Conservation (phyloP, 2,329 filamentous ascomycete genomes). For the Neofusicoccum ribis region DNA sequence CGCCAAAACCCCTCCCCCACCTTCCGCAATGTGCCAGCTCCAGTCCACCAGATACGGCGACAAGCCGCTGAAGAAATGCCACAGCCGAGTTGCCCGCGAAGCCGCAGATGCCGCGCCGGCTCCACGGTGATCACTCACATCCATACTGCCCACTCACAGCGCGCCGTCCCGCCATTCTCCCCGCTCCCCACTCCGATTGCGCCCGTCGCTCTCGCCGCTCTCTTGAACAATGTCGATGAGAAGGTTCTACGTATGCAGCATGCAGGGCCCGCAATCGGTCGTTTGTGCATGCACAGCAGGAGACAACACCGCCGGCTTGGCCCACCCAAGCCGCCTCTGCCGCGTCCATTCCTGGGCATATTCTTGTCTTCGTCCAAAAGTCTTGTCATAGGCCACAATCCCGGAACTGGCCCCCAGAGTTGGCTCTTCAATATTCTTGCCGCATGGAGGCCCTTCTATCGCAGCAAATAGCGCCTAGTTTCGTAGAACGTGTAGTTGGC, state of each 20-base stretch:
- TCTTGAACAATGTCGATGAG: too few species aligned
- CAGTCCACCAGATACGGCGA: background rate
- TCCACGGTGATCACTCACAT: slow-evolving; percentile 12
- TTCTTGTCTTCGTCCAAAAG: background rate
- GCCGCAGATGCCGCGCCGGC: slow-evolving; percentile 16
- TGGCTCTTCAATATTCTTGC: background rate
- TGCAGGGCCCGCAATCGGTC: slow-evolving; percentile 10
- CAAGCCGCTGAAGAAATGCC: slow-evolving; percentile 14
- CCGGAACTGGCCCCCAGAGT: background rate
- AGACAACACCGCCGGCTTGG: slow-evolving; percentile 1
- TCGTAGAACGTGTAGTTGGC: background rate
- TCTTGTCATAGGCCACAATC: background rate
- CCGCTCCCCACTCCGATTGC: background rate
- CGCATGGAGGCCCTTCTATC: background rate
- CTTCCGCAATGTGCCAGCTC: slow-evolving; percentile 1
- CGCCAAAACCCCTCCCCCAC: slow-evolving; percentile 12
- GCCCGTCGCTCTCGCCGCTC: background rate
- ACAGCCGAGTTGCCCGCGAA: slow-evolving; percentile 12
- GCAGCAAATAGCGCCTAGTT: background rate
- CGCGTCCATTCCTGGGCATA: background rate
- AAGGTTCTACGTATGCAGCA: background rate
- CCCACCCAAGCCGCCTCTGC: slow-evolving; percentile 3
- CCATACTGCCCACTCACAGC: background rate
- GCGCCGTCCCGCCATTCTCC: background rate
- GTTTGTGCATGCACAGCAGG: slow-evolving; percentile 3